A percentile compares a stretch with the other conserved stretches of the same genome.
Evolutionary conservation across 169 alveolate species (phyloP).

Genomic region (Eimeria brunetti): DNA sequence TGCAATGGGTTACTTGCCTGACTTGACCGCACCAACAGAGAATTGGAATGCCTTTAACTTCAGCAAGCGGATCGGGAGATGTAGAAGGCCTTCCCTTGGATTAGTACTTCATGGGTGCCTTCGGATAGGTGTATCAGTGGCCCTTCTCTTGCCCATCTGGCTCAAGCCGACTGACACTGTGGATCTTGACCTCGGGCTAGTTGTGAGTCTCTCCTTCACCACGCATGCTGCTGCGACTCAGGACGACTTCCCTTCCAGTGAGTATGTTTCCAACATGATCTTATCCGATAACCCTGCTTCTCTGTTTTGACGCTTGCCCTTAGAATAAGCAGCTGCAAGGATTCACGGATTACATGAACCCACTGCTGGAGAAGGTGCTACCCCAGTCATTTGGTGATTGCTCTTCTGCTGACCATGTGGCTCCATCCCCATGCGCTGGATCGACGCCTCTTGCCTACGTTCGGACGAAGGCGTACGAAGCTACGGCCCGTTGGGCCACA

Average conservation of each 20-base stretch:
- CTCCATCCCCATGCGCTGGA: constrained; percentile 74
- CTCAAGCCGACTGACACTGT: constrained; percentile 25
- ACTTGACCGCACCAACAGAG: background rate
- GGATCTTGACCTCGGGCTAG: constrained; percentile 54
- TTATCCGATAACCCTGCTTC: background rate
- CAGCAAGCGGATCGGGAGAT: background rate
- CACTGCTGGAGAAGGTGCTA: constrained; percentile 26
- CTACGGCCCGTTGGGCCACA: constrained; percentile 77
- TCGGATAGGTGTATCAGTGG: constrained; percentile 15
- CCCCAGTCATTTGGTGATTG: constrained; percentile 74
- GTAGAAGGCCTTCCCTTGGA: background rate
- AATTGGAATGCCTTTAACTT: background rate
- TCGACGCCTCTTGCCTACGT: constrained; percentile 28
- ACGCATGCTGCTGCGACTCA: background rate
- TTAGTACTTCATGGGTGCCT: constrained; percentile 24
- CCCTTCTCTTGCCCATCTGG: constrained; percentile 56
- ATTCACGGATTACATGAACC: constrained; percentile 37
- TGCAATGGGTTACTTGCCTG: background rate
- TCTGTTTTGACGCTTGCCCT: background rate
- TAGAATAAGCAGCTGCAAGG: constrained; percentile 29
- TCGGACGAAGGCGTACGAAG: constrained; percentile 54
- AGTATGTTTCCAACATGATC: background rate
- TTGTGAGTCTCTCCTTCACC: constrained; percentile 24
- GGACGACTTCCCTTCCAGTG: background rate
- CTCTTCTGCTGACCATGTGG: constrained; percentile 48